Percentiles rank a stretch among this genome's conserved stretches.
Conservation (phyloP, 768 basidiomycete species). For the Leccinellum albellum region DNA sequence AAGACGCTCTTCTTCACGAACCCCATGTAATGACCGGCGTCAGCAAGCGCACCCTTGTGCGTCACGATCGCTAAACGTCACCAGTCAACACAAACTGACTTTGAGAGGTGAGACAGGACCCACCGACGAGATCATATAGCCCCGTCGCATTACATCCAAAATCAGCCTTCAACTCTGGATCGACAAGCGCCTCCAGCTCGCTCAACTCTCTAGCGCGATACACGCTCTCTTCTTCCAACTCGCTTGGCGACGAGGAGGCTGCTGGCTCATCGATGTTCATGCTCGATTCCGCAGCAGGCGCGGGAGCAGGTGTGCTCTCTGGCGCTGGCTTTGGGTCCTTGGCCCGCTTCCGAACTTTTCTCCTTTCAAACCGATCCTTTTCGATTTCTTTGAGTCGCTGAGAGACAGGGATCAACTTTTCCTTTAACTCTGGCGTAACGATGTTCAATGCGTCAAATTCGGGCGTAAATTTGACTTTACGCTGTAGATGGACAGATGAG, state of each 20-base stretch:
- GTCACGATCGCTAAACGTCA: slow-evolving; percentile 78
- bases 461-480: slow-evolving; percentile 88
- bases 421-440: slow-evolving; percentile 72
- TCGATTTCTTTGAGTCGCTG: slow-evolving; percentile 74
- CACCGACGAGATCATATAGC: slow-evolving; percentile 88
- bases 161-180: slow-evolving; percentile 60
- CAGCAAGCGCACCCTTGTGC: slow-evolving; percentile 94
- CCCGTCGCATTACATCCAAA: slow-evolving; percentile 74
- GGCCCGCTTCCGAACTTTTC: slow-evolving; percentile 75
- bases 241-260: slow-evolving; percentile 19
- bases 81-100: not conserved
- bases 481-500: slow-evolving; percentile 37
- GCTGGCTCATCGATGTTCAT: slow-evolving; percentile 49
- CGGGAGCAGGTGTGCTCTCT: slow-evolving; percentile 15
- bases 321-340: slow-evolving; percentile 35
- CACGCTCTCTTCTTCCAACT: slow-evolving; percentile 60
- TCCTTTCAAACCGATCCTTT: slow-evolving; percentile 78
- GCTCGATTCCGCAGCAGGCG: slow-evolving; percentile 19
- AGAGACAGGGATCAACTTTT: slow-evolving; percentile 66
- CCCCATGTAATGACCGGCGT: slow-evolving; percentile 93
- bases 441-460: slow-evolving; percentile 87
- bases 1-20: slow-evolving; percentile 81
- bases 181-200: slow-evolving; percentile 62
- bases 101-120: slow-evolving; percentile 26
- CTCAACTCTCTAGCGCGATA: slow-evolving; percentile 61